Evolutionary conservation across 1,139 yeast genomes (phyloP).

Genomic region (Blastobotrys arbuscula): DNA sequence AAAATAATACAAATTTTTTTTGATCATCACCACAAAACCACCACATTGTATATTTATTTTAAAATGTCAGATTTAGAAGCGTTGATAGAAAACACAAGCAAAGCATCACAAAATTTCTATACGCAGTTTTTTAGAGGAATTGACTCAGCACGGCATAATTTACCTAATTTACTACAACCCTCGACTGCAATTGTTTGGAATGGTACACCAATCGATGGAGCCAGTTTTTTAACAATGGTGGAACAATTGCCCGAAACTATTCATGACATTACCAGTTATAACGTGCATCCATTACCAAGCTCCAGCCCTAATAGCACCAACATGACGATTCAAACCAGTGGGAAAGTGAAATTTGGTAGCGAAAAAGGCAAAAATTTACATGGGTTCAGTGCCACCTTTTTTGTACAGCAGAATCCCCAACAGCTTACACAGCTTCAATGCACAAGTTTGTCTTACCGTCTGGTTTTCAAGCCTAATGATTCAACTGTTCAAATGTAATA

Average conservation of each 20-base stretch:
- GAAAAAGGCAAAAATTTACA: conserved; percentile 28
- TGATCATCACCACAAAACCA: background rate
- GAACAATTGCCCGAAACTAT: conserved; percentile 28
- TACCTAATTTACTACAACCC: conserved; percentile 25
- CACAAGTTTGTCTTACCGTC: conserved; percentile 32
- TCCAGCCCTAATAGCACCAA: conserved; percentile 16
- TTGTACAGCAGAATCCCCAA: conserved; percentile 25
- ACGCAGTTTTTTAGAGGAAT: conserved; percentile 28
- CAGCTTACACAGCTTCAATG: conserved; percentile 20
- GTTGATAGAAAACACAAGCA: background rate
- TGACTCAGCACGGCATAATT: conserved; percentile 26
- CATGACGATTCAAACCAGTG: conserved; percentile 29
- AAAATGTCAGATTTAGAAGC: background rate
- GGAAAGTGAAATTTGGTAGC: conserved; percentile 30
- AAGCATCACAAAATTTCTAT: conserved; percentile 18
- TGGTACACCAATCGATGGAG: conserved; percentile 38
- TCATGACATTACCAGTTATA: conserved; percentile 32
- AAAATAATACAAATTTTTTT: background rate
- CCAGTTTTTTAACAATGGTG: conserved; percentile 31
- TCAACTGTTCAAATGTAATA: conserved; percentile 23
- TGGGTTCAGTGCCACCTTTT: conserved; percentile 32
- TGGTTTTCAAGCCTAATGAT: conserved; percentile 32
- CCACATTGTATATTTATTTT: background rate
- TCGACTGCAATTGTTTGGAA: conserved; percentile 36
- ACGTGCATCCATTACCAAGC: conserved; percentile 35